Evolutionary conservation across 768 basidiomycete genomes (phyloP).

Genomic region (Daedaleopsis nitida): DNA sequence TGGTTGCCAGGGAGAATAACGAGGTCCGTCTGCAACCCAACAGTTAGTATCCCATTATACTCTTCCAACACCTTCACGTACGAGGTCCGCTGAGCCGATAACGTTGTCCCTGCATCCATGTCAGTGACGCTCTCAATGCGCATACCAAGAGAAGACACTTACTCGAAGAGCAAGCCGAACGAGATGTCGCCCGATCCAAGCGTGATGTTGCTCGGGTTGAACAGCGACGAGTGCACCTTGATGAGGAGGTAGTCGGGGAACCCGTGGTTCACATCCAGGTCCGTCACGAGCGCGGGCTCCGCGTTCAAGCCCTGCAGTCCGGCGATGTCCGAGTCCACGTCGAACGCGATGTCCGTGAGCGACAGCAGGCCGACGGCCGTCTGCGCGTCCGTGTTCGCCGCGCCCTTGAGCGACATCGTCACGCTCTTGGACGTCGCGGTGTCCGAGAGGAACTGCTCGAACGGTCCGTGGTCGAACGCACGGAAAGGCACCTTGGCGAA

Average conservation of each 20-base stretch:
- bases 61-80: conserved; percentile 26
- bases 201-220: conserved; percentile 59
- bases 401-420: conserved; percentile 54
- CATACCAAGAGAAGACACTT: conserved; percentile 23
- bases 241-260: conserved; percentile 69
- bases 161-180: conserved; percentile 61
- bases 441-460: conserved; percentile 62
- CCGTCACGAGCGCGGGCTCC: conserved; percentile 54
- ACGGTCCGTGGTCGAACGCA: conserved; percentile 52
- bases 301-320: conserved; percentile 67
- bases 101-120: conserved; percentile 35
- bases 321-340: conserved; percentile 56
- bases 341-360: conserved; percentile 58
- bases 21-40: conserved; percentile 45
- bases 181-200: conserved; percentile 59
- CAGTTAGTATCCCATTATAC: neutral
- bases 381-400: conserved; percentile 52
- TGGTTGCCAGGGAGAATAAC: conserved; percentile 60
- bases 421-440: conserved; percentile 52
- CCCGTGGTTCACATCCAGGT: conserved; percentile 69
- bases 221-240: conserved; percentile 58
- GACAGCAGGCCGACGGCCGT: conserved; percentile 69
- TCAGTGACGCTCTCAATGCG: neutral
- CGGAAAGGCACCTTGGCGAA: conserved; percentile 64
- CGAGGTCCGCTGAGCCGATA: conserved; percentile 62